These are phyloP conservation scores for Aureobasidium musti DNA, from an alignment of 2,329 filamentous ascomycete species.

Conservation along the genomic window DNA sequence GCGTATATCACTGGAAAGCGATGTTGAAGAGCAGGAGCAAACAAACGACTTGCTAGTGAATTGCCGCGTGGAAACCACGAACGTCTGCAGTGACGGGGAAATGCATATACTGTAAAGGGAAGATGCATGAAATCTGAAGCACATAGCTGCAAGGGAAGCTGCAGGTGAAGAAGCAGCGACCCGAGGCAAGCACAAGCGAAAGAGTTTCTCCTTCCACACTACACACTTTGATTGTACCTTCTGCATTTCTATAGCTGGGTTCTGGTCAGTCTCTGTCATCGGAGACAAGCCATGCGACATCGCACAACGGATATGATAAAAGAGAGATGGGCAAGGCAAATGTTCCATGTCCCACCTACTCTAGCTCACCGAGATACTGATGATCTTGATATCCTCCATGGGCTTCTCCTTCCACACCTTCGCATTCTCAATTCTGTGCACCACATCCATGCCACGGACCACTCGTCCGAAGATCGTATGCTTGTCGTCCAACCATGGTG, in stretches of 20 bases:
- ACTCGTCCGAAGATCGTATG: constrained; percentile 95
- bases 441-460: constrained; percentile 86
- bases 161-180: not conserved
- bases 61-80: not conserved
- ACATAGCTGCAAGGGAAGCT: not conserved
- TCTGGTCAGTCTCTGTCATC: not conserved
- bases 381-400: constrained; percentile 94
- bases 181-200: not conserved
- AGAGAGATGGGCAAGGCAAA: too few species aligned
- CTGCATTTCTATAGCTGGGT: not conserved
- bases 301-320: too few species aligned
- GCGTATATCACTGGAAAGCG: too few species aligned
- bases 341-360: not conserved
- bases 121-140: too few species aligned
- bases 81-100: too few species aligned
- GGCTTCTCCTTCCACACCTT: constrained; percentile 90
- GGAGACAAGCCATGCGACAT: not conserved
- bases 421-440: constrained; percentile 92
- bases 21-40: not conserved
- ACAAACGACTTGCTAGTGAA: not conserved
- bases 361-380: constrained; percentile 66
- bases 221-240: not conserved
- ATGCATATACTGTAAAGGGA: not conserved
- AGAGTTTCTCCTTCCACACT: not conserved
- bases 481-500: constrained; percentile 93